phyloP scores from a whole-genome alignment of 78 protist genomes.

The Capsaspora owczarzaki region DNA sequence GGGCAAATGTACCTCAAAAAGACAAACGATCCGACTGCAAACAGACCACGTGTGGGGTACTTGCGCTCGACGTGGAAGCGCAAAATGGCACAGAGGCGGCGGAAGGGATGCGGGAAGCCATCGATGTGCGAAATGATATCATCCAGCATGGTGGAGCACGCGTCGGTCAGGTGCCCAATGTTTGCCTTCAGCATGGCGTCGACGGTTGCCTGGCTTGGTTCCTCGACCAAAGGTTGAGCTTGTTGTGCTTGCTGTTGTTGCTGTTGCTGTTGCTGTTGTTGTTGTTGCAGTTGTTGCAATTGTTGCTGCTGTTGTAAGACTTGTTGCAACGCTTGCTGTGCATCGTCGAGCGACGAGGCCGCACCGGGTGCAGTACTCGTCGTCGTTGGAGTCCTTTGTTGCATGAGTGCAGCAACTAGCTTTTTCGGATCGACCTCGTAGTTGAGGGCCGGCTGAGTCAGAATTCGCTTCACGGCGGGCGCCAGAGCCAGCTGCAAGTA shows the following conservation, averaged over 20 bases:
- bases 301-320: no score
- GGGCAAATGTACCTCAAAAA: slow-evolving; percentile 33
- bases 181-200: not conserved
- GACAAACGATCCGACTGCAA: not conserved
- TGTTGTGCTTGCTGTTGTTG: no score
- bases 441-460: not conserved
- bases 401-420: no score
- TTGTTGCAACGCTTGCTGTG: no score
- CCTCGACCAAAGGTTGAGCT: no score
- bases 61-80: not conserved
- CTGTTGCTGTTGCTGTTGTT: no score
- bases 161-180: no score
- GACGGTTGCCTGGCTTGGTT: no score
- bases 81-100: not conserved
- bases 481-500: not conserved
- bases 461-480: not conserved
- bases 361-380: no score
- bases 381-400: no score
- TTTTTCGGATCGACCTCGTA: not conserved
- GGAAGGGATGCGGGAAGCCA: not conserved
- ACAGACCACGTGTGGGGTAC: not conserved
- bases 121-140: not conserved
- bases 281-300: no score
- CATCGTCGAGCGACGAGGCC: not conserved
- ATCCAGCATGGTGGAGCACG: not conserved